phyloP scores from a whole-genome alignment of 2,329 filamentous ascomycete species.

The Calonectria crousiana region DNA sequence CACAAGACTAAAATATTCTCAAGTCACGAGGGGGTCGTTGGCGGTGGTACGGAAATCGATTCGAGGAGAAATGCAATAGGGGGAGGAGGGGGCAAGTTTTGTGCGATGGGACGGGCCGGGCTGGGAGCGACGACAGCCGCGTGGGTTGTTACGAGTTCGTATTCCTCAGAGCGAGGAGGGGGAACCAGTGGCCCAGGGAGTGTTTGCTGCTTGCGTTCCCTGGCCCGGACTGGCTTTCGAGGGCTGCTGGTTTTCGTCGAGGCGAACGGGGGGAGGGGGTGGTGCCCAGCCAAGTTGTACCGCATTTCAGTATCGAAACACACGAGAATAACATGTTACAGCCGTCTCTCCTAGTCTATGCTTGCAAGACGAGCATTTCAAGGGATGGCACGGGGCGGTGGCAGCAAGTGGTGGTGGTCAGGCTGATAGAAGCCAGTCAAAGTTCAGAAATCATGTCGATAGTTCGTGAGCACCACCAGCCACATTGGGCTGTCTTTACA shows the following conservation, averaged over 20 bases:
- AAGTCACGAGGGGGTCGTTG: not conserved
- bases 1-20: constrained; percentile 3
- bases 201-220: not conserved
- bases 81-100: not conserved
- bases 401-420: not conserved
- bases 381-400: not conserved
- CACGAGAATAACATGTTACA: not conserved
- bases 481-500: not conserved
- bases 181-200: not conserved
- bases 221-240: not conserved
- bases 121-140: not conserved
- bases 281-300: not conserved
- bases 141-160: not conserved
- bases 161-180: not conserved
- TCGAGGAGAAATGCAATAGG: not conserved
- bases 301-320: not conserved
- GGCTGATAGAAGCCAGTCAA: not conserved
- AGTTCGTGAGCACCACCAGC: constrained; percentile 11
- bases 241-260: not conserved
- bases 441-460: constrained; percentile 1
- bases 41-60: not conserved
- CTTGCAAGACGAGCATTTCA: not conserved
- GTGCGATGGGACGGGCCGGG: not conserved
- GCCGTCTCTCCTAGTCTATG: not conserved
- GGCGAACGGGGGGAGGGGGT: not conserved